Evolutionary conservation across 768 basidiomycete species (phyloP).

Genomic region (Filobasidium wieringae): DNA sequence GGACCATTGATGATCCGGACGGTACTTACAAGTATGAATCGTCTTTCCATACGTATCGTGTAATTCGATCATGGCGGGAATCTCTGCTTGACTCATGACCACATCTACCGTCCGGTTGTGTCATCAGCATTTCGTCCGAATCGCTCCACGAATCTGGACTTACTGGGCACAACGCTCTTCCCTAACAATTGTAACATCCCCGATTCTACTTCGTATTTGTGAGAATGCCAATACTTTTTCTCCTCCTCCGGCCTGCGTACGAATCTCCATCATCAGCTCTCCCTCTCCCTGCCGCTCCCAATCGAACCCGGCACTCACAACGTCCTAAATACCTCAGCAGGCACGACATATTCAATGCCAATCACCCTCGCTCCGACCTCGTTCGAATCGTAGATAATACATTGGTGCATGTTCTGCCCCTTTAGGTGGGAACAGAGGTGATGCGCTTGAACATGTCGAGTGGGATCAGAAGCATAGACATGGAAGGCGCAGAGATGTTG

Average conservation of each 20-base stretch:
- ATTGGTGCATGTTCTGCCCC: slow-evolving; percentile 42
- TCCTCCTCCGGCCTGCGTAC: not conserved
- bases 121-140: too few relatives aligned
- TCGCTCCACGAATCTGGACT: too few relatives aligned
- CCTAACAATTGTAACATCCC: slow-evolving; percentile 31
- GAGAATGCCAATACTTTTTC: slow-evolving; percentile 46
- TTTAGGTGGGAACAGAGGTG: slow-evolving; percentile 43
- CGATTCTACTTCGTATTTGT: slow-evolving; percentile 41
- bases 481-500: slow-evolving; percentile 33
- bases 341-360: slow-evolving; percentile 49
- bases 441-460: slow-evolving; percentile 43
- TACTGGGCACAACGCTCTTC: slow-evolving; percentile 29
- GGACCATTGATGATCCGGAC: not conserved
- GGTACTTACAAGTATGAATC: slow-evolving; percentile 27
- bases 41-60: slow-evolving; percentile 47
- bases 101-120: too few relatives aligned
- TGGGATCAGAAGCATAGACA: slow-evolving; percentile 18
- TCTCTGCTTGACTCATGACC: slow-evolving; percentile 27
- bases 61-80: slow-evolving; percentile 42
- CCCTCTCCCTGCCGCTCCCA: slow-evolving; percentile 42
- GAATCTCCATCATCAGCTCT: not conserved
- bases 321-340: slow-evolving; percentile 42
- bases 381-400: slow-evolving; percentile 45
- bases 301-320: slow-evolving; percentile 30
- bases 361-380: slow-evolving; percentile 45